phyloP scores from a whole-genome alignment of 345 rosid species.

The Salix exigua region DNA sequence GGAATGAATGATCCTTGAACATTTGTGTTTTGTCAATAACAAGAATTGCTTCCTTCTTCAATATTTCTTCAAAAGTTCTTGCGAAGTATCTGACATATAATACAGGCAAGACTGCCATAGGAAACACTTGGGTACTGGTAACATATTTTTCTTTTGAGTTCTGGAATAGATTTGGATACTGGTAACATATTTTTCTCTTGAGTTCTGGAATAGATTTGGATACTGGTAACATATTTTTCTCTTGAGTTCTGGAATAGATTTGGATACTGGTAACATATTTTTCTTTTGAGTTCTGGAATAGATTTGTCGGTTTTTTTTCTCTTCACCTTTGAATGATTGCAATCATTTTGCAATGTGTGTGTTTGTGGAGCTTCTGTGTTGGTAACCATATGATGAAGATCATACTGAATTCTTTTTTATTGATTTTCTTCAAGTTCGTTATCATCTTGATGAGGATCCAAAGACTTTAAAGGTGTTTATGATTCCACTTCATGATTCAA shows the following conservation, averaged over 20 bases:
- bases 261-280: no score
- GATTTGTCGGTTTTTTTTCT: not conserved
- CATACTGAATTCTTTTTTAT: conserved; percentile 14
- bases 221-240: not conserved
- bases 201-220: not conserved
- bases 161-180: not conserved
- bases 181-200: not conserved
- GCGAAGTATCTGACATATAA: not conserved
- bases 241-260: no score
- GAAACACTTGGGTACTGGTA: not conserved
- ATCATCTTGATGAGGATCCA: conserved; percentile 97
- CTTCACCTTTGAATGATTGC: not conserved
- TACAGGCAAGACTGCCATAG: no score
- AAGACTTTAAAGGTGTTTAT: conserved; percentile 85
- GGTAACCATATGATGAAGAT: not conserved
- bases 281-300: no score
- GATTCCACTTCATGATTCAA: conserved; percentile 66
- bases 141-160: not conserved
- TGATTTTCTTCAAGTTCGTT: conserved; percentile 56
- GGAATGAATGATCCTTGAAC: not conserved
- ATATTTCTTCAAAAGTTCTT: not conserved
- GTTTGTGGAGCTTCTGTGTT: not conserved
- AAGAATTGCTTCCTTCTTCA: not conserved
- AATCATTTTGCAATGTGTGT: not conserved
- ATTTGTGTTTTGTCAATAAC: not conserved